Evolutionary conservation across 441 rosid genomes (phyloP), one percentile per base, ranked within the genome.

Genomic region (Geranium incanum): DNA sequence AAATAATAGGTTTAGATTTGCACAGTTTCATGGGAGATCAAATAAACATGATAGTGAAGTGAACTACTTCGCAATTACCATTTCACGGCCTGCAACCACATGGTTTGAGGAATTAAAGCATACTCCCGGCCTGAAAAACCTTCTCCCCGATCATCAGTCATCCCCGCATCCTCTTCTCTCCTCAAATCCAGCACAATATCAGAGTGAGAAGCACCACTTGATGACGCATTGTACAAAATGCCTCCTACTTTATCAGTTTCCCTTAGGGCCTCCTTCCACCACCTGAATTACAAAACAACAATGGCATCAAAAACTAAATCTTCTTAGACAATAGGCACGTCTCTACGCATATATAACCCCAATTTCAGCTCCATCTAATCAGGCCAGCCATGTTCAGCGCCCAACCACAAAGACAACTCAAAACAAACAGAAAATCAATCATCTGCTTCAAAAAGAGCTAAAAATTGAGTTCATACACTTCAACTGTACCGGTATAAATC

Each of bases 21-120:
- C 59, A 60, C 68, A 72, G 59, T 57, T 71, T 23, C 76, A 41
- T 3, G 66, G 75, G 41, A 62, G 62, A 37, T 16, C 67, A 36
- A 70, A 15, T 3, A 57, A 38, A 16, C 7, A 12, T 64, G 52
- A 45, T 0, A 45, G 13, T 28, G 74, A 60, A 41, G 15, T 39
- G 75, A 59, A 59, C 7, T 19, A 16, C 7, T 59, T 65, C 67
- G 21, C 9, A 74, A 85, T 85, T 60, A 93, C 98, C 97, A 88
- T 82, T 89, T 95, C 5, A 95, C 89, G 38, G 98, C 96, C 84
- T 80, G 78, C 77, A 95, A 81, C 99, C 99, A 95, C 96, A 87
- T 95, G 72, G 91, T 92, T 43, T 92, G 96, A 0, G 91, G 81
- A 70, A 95, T 92, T 89, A 95, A 86, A 3, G 99, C 99, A 82